phyloP scores from a whole-genome alignment of 1,284 basidiomycete species.

The Marasmius sp. region DNA sequence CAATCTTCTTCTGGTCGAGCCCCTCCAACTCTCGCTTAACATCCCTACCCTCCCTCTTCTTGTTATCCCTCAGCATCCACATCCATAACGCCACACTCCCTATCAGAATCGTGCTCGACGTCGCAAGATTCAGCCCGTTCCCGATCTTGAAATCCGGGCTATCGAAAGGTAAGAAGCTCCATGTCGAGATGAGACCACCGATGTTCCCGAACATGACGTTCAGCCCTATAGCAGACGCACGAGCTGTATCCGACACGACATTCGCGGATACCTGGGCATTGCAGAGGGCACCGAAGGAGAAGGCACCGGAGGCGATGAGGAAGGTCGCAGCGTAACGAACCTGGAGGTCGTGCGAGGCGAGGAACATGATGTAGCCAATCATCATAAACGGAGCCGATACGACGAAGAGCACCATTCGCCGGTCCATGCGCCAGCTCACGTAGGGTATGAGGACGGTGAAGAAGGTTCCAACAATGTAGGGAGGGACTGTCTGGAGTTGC shows the following conservation, averaged over 20 bases:
- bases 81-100: neutral
- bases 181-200: neutral
- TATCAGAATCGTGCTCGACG: neutral
- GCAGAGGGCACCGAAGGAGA: neutral
- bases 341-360: neutral
- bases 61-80: neutral
- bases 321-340: neutral
- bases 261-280: neutral
- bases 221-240: neutral
- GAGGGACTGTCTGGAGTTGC: neutral
- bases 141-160: neutral
- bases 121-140: neutral
- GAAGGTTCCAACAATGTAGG: neutral
- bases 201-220: neutral
- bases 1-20: neutral
- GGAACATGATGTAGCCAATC: neutral
- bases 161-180: neutral
- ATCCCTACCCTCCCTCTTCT: neutral
- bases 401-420: neutral
- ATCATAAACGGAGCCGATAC: neutral
- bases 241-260: neutral
- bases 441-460: neutral
- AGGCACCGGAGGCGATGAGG: neutral
- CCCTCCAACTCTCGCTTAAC: neutral
- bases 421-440: neutral